phyloP scores from a whole-genome alignment of 78 protist genomes.

The Tieghemostelium lacteum region DNA sequence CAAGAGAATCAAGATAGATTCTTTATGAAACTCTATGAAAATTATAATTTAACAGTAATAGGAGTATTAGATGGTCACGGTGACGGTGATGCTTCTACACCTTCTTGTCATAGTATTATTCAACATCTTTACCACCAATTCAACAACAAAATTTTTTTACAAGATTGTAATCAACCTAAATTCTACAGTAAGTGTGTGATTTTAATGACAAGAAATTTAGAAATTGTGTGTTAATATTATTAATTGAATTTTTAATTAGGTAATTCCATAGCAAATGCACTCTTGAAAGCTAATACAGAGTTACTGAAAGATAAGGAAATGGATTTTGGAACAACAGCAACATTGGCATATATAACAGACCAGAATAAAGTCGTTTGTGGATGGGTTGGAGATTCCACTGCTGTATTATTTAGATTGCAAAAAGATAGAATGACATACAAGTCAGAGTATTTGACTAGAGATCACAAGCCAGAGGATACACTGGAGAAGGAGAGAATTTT shows the following conservation, averaged over 20 bases:
- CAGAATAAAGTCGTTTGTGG: neutral
- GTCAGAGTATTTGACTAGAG: neutral
- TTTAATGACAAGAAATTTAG: too few species aligned
- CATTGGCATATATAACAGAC: slow-evolving; percentile 12
- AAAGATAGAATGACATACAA: neutral
- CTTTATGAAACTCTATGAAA: slow-evolving; percentile 6
- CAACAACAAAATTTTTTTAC: too few species aligned
- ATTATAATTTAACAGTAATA: neutral
- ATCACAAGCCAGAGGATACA: slow-evolving; percentile 40
- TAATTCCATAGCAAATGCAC: neutral
- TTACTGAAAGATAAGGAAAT: slow-evolving; percentile 4
- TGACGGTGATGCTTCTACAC: neutral
- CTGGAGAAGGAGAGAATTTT: slow-evolving; percentile 15
- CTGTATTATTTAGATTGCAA: slow-evolving; percentile 14
- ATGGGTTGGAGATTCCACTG: slow-evolving; percentile 63
- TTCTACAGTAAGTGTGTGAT: too few species aligned
- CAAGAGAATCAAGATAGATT: slow-evolving; percentile 37
- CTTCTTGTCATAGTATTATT: neutral
- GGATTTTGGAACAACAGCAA: slow-evolving; percentile 67
- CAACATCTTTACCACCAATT: too few species aligned
- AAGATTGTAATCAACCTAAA: too few species aligned
- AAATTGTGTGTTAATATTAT: slow-evolving; percentile 2
- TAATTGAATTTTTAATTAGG: neutral
- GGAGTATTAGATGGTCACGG: slow-evolving; percentile 47
- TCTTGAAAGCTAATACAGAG: neutral